Percentiles rank a stretch among this genome's conserved stretches.
These are phyloP conservation scores for Croton setiger DNA, from an alignment of 441 rosid genomes.

Conservation along the genomic window DNA sequence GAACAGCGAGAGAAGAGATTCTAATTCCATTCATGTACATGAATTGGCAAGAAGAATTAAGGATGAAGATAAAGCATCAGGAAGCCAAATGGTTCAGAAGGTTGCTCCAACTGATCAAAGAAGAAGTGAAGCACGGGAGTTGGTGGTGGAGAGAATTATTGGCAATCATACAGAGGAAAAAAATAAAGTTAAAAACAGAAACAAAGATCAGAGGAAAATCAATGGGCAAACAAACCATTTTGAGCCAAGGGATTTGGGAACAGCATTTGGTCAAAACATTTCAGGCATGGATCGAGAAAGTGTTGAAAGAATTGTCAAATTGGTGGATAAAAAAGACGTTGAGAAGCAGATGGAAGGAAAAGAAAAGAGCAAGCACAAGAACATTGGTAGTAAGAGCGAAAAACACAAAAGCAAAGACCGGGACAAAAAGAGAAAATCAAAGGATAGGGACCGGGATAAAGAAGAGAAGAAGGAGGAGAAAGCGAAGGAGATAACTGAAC, in stretches of 20 bases:
- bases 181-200: slow-evolving; percentile 32
- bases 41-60: slow-evolving; percentile 57
- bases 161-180: slow-evolving; percentile 24
- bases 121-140: slow-evolving; percentile 25
- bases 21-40: slow-evolving; percentile 29
- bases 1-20: slow-evolving; percentile 34
- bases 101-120: slow-evolving; percentile 26
- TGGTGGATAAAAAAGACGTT: slow-evolving; percentile 36
- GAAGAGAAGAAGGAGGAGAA: slow-evolving; percentile 47
- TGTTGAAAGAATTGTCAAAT: slow-evolving; percentile 31
- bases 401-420: slow-evolving; percentile 37
- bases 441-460: slow-evolving; percentile 34
- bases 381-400: slow-evolving; percentile 30
- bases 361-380: slow-evolving; percentile 38
- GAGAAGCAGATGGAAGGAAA: slow-evolving; percentile 32
- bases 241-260: slow-evolving; percentile 32
- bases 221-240: slow-evolving; percentile 29
- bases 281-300: slow-evolving; percentile 35
- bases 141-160: slow-evolving; percentile 25
- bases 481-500: slow-evolving; percentile 32
- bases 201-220: slow-evolving; percentile 35
- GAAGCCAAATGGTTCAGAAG: slow-evolving; percentile 41
- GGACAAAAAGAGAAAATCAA: slow-evolving; percentile 33
- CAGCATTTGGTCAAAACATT: slow-evolving; percentile 22
- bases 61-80: slow-evolving; percentile 49